Conservation (phyloP, 805 yeast species). For the Huiozyma sinensis region DNA sequence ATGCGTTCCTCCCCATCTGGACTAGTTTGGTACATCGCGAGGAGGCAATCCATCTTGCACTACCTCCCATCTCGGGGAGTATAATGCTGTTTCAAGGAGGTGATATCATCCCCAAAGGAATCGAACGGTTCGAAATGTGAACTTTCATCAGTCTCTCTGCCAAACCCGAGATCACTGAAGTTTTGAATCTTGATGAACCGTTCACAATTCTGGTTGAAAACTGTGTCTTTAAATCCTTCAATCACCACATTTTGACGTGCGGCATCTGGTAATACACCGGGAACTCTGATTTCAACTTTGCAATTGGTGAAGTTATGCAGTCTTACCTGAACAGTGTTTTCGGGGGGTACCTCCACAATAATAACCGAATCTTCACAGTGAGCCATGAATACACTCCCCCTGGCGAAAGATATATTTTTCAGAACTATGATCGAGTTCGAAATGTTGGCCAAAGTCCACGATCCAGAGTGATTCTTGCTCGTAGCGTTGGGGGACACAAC, state of each 20-base stretch:
- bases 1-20: no score
- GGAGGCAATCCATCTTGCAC: no score
- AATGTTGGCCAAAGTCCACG: slow-evolving; percentile 12
- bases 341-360: slow-evolving; percentile 5
- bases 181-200: slow-evolving; percentile 13
- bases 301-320: slow-evolving; percentile 16
- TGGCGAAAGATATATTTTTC: slow-evolving; percentile 10
- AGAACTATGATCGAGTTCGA: slow-evolving; percentile 8
- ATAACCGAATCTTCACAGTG: slow-evolving; percentile 9
- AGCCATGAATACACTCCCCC: slow-evolving; percentile 19
- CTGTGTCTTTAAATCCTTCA: slow-evolving; percentile 17
- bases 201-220: slow-evolving; percentile 12
- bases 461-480: slow-evolving; percentile 6
- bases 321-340: slow-evolving; percentile 18
- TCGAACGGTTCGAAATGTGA: no score
- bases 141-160: neutral
- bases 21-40: no score
- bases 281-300: slow-evolving; percentile 9
- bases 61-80: no score
- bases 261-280: neutral
- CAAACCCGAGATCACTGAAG: slow-evolving; percentile 11
- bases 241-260: slow-evolving; percentile 16
- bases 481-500: neutral
- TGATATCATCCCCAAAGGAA: no score
- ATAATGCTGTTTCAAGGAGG: no score